Base-by-base conservation (phyloP, 2,329 filamentous ascomycete genomes). In the Sporothrix brasiliensis region DNA sequence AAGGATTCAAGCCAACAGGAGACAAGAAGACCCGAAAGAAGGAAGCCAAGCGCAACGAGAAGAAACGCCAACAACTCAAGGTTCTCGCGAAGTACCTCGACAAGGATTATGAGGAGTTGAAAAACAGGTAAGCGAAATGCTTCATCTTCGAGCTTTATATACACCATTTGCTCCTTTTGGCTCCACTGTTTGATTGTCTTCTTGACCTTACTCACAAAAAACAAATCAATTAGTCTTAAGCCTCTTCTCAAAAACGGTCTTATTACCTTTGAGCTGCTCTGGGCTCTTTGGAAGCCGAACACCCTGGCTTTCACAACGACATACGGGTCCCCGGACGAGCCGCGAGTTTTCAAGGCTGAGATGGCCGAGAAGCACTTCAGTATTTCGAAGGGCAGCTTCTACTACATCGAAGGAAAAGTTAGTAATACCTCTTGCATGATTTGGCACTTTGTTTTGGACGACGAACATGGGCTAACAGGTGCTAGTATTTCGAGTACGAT, bases 281-380 rank as follows among this genome's bases (percentile, higher is more conserved):
- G 93, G 93, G 92, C 93, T 0, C 81, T 97, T 3, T 96, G 91
- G 86, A 96, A 95, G 76, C 93, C 93, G 0, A 92, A 93, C 75
- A 93, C 92, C 0, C 86, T 97, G 24, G 90, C 88, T 0, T 94
- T 91, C 77, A 88, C 90, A 0, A 87, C 88, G 0, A 94, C 92
- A 0, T 97, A 97, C 73, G 91, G 91, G 3, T 89, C 88, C 49
- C 81, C 84, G 16, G 91, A 94, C 52, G 89, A 95, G 75, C 91
- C 92, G 1, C 87, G 92, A 19, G 91, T 91, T 11, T 94, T 96
- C 85, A 93, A 92, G 78, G 88, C 94, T 1, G 92, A 94, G 71
- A 86, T 89, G 73, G 89, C 91, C 0, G 89, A 89, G 75, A 92
- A 92, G 74, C 89, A 92, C 66, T 83, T 80, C 56, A 88, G 85